Percentiles rank a stretch among this genome's conserved stretches.
phyloP scores from a whole-genome alignment of 169 alveolate genomes.

The Eimeria acervulina region DNA sequence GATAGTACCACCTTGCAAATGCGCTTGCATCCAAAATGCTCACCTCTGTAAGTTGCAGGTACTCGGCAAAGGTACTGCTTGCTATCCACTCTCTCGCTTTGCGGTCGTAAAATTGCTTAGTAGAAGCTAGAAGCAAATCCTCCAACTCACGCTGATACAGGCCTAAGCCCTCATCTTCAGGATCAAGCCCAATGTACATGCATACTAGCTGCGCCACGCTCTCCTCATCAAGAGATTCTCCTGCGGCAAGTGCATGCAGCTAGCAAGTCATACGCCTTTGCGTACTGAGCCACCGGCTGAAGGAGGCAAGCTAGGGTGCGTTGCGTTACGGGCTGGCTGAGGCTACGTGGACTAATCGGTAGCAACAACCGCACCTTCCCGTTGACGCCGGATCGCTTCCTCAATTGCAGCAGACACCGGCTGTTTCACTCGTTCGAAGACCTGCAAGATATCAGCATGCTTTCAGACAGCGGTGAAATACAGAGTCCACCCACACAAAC shows the following conservation, averaged over 20 bases:
- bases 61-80: constrained; percentile 84
- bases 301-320: background rate
- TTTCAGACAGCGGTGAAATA: background rate
- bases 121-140: constrained; percentile 82
- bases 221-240: constrained; percentile 76
- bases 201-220: constrained; percentile 70
- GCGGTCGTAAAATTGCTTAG: constrained; percentile 83
- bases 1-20: background rate
- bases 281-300: background rate
- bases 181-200: constrained; percentile 83
- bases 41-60: constrained; percentile 84
- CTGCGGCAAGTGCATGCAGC: constrained; percentile 1
- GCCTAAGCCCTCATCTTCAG: constrained; percentile 78
- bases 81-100: constrained; percentile 84
- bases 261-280: background rate
- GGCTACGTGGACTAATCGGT: background rate
- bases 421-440: constrained; percentile 77
- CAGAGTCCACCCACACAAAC: background rate
- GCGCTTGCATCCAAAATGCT: background rate
- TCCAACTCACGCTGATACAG: constrained; percentile 85
- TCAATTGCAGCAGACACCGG: constrained; percentile 77
- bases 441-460: constrained; percentile 43
- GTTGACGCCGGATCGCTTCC: constrained; percentile 82
- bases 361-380: constrained; percentile 70
- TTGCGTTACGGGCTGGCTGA: background rate